A percentile compares a stretch with the other conserved stretches of the same genome.
These are phyloP conservation scores for Heliamphora pulchella DNA, from an alignment of 179 eudicot genomes.

Conservation along the genomic window DNA sequence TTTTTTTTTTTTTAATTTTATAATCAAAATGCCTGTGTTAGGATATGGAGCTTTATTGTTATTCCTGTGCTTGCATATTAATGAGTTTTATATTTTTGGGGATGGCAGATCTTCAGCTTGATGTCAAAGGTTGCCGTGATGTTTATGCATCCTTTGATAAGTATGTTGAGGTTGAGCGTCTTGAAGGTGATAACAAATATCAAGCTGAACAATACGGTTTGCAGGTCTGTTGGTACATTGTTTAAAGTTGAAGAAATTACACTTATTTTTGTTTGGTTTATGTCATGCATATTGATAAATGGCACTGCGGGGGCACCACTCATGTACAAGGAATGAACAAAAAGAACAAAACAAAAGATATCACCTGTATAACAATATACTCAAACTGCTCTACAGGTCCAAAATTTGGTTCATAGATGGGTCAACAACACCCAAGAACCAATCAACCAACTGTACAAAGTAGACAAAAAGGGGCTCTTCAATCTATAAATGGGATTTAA, in stretches of 20 bases:
- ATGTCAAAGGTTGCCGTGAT: slow-evolving; percentile 65
- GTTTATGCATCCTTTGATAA: slow-evolving; percentile 67
- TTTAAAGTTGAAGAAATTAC: too few relatives aligned
- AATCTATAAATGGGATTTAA: neutral
- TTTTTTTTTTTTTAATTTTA: neutral
- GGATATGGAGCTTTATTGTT: neutral
- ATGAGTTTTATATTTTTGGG: slow-evolving; percentile 6
- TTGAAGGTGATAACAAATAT: slow-evolving; percentile 68
- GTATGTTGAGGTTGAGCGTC: slow-evolving; percentile 66
- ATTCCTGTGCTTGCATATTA: neutral
- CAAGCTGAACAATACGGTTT: slow-evolving; percentile 54
- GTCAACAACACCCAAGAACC: neutral
- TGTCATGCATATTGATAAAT: neutral
- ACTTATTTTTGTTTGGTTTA: neutral
- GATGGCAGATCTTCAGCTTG: slow-evolving; percentile 55
- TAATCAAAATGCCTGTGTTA: neutral
- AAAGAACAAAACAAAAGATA: neutral
- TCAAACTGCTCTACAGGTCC: neutral
- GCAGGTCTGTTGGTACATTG: slow-evolving; percentile 31
- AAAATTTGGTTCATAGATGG: neutral
- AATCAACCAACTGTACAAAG: neutral
- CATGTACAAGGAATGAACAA: neutral
- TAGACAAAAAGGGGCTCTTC: too few relatives aligned
- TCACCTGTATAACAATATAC: neutral
- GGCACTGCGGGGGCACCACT: neutral